Conservation (phyloP, 1,284 basidiomycete species). For the Cryptococcus sp. region DNA sequence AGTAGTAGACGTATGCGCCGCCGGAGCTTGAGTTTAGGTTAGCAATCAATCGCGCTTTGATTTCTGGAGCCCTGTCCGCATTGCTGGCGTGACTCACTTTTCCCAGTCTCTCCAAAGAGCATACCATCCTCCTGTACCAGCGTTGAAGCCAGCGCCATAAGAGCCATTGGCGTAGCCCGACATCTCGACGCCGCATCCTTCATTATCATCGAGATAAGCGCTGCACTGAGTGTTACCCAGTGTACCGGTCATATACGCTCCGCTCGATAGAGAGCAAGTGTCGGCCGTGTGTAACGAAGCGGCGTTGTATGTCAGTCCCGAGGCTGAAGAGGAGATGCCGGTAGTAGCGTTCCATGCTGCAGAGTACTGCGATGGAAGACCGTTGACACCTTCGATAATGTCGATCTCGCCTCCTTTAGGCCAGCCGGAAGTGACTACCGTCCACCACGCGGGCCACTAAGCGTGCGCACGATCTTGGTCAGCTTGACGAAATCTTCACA, state of each 20-base stretch:
- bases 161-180: constrained; percentile 30
- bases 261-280: constrained; percentile 62
- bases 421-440: constrained; percentile 64
- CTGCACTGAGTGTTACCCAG: constrained; percentile 59
- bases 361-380: constrained; percentile 30
- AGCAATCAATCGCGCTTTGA: not conserved
- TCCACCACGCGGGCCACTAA: constrained; percentile 69
- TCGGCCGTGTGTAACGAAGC: constrained; percentile 66
- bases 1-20: constrained; percentile 44
- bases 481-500: not conserved
- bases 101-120: constrained; percentile 56
- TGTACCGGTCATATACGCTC: constrained; percentile 38
- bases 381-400: constrained; percentile 77
- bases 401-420: constrained; percentile 78
- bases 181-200: constrained; percentile 66
- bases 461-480: not conserved
- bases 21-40: constrained; percentile 27
- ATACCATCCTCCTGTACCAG: constrained; percentile 74
- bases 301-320: constrained; percentile 60
- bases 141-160: constrained; percentile 39
- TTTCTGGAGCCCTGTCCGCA: not conserved
- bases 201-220: constrained; percentile 59
- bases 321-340: constrained; percentile 16
- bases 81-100: constrained; percentile 27
- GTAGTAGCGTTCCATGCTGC: constrained; percentile 34